Base-by-base conservation (phyloP, 345 rosid genomes). In the Hypericum androsaemum region DNA sequence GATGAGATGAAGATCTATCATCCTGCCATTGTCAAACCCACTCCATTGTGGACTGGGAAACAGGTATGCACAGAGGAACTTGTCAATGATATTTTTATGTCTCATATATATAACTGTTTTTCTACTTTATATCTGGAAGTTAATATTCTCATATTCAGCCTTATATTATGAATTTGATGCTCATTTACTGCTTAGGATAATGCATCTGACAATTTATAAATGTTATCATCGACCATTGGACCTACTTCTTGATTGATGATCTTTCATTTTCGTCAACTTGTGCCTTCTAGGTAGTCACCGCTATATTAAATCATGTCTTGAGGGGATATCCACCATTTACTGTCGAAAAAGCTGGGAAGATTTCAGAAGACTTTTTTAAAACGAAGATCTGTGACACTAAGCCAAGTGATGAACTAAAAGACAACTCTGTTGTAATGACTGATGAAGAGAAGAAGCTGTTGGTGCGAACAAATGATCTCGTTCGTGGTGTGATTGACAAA, bases 1-100 rank as follows among this genome's bases (percentile, higher is more conserved):
- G 84, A 71, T 60, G 77, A 75, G 39, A 49, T 85, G 51, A 60
- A 58, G 50, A 54, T 61, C 44, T 68, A 73, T 41, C 60, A 39
- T 22, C 96, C 98, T 58, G 78, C 94, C 65, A 73, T 92, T 55
- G 70, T 73, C 81, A 88, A 92, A 69, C 98, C 98, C 36, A 69
- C 71, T 61, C 84, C 89, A 60, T 86, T 83, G 37, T 92, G 98
- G 98, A 84, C 96, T 0, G 98, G 98, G 65, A 92, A 92, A 68
- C 98, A 92, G 98, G 98, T 92, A 53, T 61, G 58, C 28, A n/a
- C 45, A 37, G 28, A 35, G 17, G 43, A 17, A n/a, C 12, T 35
- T 51, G 5, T 13, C 42, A 56, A 16, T 12, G 11, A 12, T 9
- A 50, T 16, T 37, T 12, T 42, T 48, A 5, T 15, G 17, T 6